Evolutionary conservation across 345 rosid species (phyloP).

Genomic region (Acer negundo): DNA sequence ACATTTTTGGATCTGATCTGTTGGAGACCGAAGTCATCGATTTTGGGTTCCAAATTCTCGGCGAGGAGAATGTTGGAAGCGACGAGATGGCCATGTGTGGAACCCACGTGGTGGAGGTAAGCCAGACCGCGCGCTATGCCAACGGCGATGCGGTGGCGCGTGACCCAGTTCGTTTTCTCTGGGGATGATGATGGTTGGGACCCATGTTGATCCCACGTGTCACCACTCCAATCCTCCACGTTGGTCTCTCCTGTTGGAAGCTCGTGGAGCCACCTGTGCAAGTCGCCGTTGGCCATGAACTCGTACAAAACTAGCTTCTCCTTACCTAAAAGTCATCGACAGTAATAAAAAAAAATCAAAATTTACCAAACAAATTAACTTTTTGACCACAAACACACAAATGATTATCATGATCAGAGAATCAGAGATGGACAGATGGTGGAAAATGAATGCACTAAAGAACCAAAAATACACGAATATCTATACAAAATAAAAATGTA

Average conservation of each 20-base stretch:
- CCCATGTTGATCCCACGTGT: constrained; percentile 82
- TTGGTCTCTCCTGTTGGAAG: constrained; percentile 76
- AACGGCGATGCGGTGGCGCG: constrained; percentile 80
- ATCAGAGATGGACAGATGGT: neutral
- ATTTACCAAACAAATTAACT: neutral
- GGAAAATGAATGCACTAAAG: neutral
- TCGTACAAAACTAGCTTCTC: constrained; percentile 84
- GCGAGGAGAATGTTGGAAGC: constrained; percentile 75
- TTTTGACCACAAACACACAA: neutral
- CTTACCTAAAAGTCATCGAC: constrained; percentile 42
- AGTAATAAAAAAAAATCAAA: neutral
- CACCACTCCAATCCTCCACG: constrained; percentile 94
- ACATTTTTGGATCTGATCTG: constrained; percentile 16
- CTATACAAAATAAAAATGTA: neutral
- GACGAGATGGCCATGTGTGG: constrained; percentile 76
- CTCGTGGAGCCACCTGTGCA: constrained; percentile 92
- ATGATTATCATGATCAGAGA: neutral
- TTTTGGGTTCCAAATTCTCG: constrained; percentile 71
- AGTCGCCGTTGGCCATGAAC: constrained; percentile 86
- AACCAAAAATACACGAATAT: constrained; percentile 22
- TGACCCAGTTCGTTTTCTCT: constrained; percentile 67
- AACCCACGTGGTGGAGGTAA: constrained; percentile 88
- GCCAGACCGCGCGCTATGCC: constrained; percentile 95
- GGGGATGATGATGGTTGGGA: constrained; percentile 34
- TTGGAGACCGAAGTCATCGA: constrained; percentile 71